Evolutionary conservation across 2,329 filamentous ascomycete species (phyloP).

Genomic region (Lachnellula willkommii): DNA sequence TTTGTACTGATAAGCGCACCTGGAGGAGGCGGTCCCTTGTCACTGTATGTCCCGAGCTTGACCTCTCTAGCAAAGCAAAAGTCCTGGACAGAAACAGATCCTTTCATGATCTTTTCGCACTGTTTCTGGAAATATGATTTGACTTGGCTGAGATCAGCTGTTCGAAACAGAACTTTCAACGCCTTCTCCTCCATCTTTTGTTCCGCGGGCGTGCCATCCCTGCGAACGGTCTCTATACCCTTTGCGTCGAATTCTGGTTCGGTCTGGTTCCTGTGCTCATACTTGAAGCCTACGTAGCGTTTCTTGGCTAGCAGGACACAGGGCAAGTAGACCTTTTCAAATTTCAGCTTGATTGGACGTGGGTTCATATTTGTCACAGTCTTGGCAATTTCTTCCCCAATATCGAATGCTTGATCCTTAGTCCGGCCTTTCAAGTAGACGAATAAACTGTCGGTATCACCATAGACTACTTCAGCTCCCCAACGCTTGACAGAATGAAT

Average conservation of each 20-base stretch:
- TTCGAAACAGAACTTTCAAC: constrained; percentile 83
- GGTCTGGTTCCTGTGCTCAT: constrained; percentile 69
- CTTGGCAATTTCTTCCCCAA: constrained; percentile 87
- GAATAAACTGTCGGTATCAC: constrained; percentile 94
- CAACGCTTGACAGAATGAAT: constrained; percentile 85
- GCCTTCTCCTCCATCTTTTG: constrained; percentile 96
- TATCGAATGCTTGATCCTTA: constrained; percentile 80
- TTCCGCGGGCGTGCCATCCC: constrained; percentile 90
- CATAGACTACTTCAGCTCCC: constrained; percentile 96
- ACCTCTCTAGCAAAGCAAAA: constrained; percentile 96
- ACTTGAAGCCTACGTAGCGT: constrained; percentile 96
- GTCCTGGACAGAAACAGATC: constrained; percentile 83
- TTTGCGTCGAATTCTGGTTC: constrained; percentile 94
- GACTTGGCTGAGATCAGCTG: constrained; percentile 79
- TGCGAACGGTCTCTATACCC: constrained; percentile 92
- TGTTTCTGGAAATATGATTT: constrained; percentile 87
- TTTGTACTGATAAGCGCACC: constrained; percentile 84
- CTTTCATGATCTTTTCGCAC: constrained; percentile 87
- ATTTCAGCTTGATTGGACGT: constrained; percentile 88
- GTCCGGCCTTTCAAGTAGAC: constrained; percentile 83
- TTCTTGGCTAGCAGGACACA: constrained; percentile 95
- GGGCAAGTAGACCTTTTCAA: constrained; percentile 97
- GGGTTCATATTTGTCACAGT: constrained; percentile 87
- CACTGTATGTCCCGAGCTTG: constrained; percentile 80
- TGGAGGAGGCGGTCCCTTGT: constrained; percentile 72